These are phyloP conservation scores for Phylloporus sp. DNA, from an alignment of 768 basidiomycete species.

Conservation along the genomic window DNA sequence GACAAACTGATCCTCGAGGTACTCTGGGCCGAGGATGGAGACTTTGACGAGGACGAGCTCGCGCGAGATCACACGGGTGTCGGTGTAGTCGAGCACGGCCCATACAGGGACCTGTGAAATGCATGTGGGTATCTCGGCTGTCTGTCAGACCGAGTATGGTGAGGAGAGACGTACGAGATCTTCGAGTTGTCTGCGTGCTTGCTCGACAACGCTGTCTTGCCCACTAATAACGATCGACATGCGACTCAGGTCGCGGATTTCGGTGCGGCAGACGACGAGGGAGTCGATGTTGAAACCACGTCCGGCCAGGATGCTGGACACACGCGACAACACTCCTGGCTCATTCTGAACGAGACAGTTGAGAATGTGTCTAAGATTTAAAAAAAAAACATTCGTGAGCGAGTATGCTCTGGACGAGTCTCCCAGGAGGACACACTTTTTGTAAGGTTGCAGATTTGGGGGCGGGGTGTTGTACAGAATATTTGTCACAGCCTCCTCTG, in stretches of 20 bases:
- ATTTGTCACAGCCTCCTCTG: conserved; percentile 96
- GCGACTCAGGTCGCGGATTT: conserved; percentile 92
- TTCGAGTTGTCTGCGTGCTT: conserved; percentile 92
- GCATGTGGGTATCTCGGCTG: neutral
- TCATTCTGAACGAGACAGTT: conserved; percentile 99
- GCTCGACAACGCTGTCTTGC: conserved; percentile 97
- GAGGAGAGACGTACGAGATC: conserved; percentile 68
- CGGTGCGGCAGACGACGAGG: conserved; percentile 95
- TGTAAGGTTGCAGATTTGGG: conserved; percentile 86
- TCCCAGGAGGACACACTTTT: conserved; percentile 63
- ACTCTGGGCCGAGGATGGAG: conserved; percentile 96
- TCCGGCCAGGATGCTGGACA: conserved; percentile 95
- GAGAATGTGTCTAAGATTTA: conserved; percentile 78
- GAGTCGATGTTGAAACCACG: conserved; percentile 99
- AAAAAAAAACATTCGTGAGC: conserved; percentile 3
- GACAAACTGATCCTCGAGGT: conserved; percentile 85
- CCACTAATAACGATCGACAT: conserved; percentile 98
- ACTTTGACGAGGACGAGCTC: conserved; percentile 95
- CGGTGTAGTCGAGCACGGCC: conserved; percentile 98
- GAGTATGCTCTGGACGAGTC: neutral
- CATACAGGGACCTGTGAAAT: conserved; percentile 86
- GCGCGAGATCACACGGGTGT: conserved; percentile 86
- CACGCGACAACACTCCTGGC: conserved; percentile 97
- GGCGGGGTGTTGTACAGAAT: conserved; percentile 96
- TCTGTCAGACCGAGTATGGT: neutral